Percentiles rank a stretch among this genome's conserved stretches.
These are phyloP conservation scores for Parathielavia hyrcaniae DNA, from an alignment of 495 filamentous ascomycete genomes.

Conservation along the genomic window DNA sequence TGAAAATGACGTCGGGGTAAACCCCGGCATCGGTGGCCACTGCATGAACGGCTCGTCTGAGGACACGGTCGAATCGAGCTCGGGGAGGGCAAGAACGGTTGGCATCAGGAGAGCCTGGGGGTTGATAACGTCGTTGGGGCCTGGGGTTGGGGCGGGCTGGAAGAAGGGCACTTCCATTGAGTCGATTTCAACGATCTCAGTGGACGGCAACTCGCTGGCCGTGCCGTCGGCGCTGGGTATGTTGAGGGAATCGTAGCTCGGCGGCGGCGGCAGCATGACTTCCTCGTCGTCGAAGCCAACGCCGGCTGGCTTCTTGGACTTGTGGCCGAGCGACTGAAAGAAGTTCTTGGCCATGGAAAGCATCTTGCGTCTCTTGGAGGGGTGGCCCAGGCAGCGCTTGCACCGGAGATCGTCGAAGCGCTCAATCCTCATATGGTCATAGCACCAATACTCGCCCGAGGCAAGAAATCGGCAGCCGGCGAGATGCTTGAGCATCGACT, in stretches of 20 bases:
- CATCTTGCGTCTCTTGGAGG: conserved; percentile 43
- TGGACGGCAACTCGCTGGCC: conserved; percentile 37
- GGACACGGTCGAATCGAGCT: conserved; percentile 31
- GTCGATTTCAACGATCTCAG: conserved; percentile 43
- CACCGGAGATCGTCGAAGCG: conserved; percentile 45
- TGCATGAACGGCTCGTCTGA: conserved; percentile 20
- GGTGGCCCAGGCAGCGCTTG: conserved; percentile 41
- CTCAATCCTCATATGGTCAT: conserved; percentile 44
- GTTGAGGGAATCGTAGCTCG: conserved; percentile 40
- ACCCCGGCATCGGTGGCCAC: conserved; percentile 20
- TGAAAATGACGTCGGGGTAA: conserved; percentile 3
- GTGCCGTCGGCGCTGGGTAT: conserved; percentile 15
- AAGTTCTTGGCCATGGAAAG: conserved; percentile 44
- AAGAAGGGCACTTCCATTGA: conserved; percentile 32
- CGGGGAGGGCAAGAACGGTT: conserved; percentile 21
- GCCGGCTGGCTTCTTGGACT: conserved; percentile 28
- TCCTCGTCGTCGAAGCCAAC: conserved; percentile 22
- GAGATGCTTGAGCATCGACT: conserved; percentile 43
- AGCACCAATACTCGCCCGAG: conserved; percentile 44
- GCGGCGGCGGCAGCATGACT: conserved; percentile 29
- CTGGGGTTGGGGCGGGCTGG: conserved; percentile 8
- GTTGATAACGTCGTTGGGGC: conserved; percentile 24
- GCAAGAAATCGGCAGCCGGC: conserved; percentile 38
- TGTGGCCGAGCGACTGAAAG: conserved; percentile 45
- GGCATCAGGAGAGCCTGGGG: conserved; percentile 30